Evolutionary conservation across 345 rosid genomes (phyloP).

Genomic region (Aegle marmelos): DNA sequence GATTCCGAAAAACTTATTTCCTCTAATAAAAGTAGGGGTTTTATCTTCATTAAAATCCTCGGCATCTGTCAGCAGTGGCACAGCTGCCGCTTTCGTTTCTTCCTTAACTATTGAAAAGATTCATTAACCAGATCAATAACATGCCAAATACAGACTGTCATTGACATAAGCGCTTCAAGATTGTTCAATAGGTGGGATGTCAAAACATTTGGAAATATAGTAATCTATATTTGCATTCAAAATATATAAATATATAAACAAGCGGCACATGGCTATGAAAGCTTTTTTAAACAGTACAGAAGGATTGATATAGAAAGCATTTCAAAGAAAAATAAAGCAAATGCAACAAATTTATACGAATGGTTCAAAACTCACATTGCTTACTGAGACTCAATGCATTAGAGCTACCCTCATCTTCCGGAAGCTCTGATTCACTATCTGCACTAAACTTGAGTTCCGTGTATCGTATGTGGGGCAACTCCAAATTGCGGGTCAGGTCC

Average conservation of each 20-base stretch:
- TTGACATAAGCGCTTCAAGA: neutral
- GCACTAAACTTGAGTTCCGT: constrained; percentile 37
- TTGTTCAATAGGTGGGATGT: neutral
- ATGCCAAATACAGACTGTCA: neutral
- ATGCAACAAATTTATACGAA: neutral
- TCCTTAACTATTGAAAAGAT: constrained; percentile 32
- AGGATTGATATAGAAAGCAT: neutral
- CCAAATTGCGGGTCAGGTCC: constrained; percentile 18
- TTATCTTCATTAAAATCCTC: constrained; percentile 43
- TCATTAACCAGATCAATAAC: neutral
- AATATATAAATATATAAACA: too few species aligned
- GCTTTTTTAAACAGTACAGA: neutral
- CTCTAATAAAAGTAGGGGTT: constrained; percentile 47
- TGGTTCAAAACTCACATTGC: constrained; percentile 24
- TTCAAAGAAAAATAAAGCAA: neutral
- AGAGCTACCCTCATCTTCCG: constrained; percentile 27
- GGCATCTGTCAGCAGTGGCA: constrained; percentile 40
- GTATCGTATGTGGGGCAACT: constrained; percentile 33
- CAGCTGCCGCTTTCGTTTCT: constrained; percentile 33
- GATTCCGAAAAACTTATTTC: constrained; percentile 72
- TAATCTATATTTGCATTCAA: neutral
- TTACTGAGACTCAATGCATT: constrained; percentile 22
- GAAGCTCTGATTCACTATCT: constrained; percentile 35
- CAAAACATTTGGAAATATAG: neutral
- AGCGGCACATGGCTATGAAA: neutral